Conservation (phyloP, 106 monocot species). For the Posidonia australis region DNA sequence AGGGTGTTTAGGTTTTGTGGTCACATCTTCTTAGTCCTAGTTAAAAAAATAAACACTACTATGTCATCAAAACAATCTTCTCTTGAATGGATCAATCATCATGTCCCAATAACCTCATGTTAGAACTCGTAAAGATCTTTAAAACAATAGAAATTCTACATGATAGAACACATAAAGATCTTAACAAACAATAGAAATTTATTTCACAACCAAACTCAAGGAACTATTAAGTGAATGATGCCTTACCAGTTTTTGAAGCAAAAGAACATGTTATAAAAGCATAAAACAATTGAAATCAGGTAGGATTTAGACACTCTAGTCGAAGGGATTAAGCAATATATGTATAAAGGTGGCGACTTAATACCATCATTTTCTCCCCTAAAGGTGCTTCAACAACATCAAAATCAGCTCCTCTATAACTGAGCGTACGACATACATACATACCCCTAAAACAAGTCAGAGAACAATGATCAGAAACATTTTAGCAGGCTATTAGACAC, state of each 20-base stretch:
- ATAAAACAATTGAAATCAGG: not conserved
- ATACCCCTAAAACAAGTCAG: slow-evolving; percentile 56
- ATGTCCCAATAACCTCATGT: too few relatives aligned
- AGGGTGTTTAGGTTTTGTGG: too few relatives aligned
- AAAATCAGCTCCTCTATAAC: slow-evolving; percentile 90
- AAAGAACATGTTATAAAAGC: not conserved
- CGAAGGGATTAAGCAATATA: not conserved
- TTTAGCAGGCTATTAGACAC: not conserved
- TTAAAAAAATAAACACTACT: too few relatives aligned
- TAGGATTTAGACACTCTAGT: not conserved
- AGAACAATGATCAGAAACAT: not conserved
- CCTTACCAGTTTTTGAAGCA: too few relatives aligned
- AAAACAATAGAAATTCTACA: not conserved
- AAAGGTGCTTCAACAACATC: slow-evolving; percentile 90
- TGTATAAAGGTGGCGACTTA: not conserved
- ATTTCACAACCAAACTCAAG: too few relatives aligned
- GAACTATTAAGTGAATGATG: too few relatives aligned
- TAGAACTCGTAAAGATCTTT: not conserved
- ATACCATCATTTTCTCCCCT: slow-evolving; percentile 94
- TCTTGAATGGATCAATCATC: too few relatives aligned
- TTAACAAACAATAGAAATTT: not conserved
- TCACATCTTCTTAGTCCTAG: too few relatives aligned
- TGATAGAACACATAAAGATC: not conserved
- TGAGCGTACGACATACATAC: slow-evolving; percentile 96
- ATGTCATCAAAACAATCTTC: too few relatives aligned